Conservation (phyloP, 2,329 filamentous ascomycete genomes). For the Colletotrichum liriopes region DNA sequence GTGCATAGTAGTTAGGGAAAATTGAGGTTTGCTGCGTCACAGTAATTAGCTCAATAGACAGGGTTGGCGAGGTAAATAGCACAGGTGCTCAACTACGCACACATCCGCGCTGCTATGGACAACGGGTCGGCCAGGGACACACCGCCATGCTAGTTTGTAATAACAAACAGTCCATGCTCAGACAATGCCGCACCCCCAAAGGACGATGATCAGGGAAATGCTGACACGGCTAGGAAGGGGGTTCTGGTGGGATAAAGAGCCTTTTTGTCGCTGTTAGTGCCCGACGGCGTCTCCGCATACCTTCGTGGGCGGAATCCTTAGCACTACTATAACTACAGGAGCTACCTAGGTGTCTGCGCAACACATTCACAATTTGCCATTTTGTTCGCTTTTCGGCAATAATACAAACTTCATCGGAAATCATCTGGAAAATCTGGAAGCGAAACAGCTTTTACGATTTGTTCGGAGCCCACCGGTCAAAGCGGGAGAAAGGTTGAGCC, state of each 20-base stretch:
- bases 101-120: not conserved
- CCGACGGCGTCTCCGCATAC: constrained; percentile 20
- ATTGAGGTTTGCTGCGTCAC: not conserved
- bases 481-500: not conserved
- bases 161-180: not conserved
- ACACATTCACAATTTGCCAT: not conserved
- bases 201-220: not conserved
- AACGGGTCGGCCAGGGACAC: not conserved
- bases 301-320: constrained; percentile 2
- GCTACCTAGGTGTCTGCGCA: not conserved
- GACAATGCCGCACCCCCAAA: not conserved
- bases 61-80: not conserved
- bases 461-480: not conserved
- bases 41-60: not conserved
- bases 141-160: not conserved
- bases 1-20: not conserved
- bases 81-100: not conserved
- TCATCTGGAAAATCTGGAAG: not conserved
- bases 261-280: constrained; percentile 16
- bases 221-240: not conserved
- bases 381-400: constrained; percentile 5
- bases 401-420: not conserved
- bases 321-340: constrained; percentile 6
- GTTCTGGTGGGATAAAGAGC: constrained; percentile 11
- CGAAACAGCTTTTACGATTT: not conserved